A percentile compares a stretch with the other conserved stretches of the same genome.
phyloP scores from a whole-genome alignment of 2,329 filamentous ascomycete species.

The Microdochium nivale region DNA sequence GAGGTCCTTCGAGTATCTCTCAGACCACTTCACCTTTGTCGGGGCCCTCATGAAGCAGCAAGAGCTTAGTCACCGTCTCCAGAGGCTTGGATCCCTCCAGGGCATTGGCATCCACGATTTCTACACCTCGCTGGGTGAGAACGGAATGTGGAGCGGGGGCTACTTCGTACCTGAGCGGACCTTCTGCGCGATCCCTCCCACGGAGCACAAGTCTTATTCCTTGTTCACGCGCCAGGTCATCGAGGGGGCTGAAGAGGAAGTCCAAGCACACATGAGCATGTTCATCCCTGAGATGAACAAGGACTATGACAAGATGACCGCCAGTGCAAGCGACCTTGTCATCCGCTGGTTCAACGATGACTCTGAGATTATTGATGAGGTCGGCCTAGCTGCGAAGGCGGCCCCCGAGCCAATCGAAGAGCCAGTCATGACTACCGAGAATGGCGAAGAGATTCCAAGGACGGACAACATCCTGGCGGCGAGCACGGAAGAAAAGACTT shows the following conservation, averaged over 20 bases:
- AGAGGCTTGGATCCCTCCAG: conserved; percentile 49
- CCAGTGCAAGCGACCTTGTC: conserved; percentile 47
- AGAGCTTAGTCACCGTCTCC: conserved; percentile 61
- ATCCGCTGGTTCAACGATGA: conserved; percentile 47
- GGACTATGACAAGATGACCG: conserved; percentile 55
- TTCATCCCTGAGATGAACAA: conserved; percentile 54
- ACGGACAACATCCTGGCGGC: conserved; percentile 13
- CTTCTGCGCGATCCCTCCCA: conserved; percentile 64
- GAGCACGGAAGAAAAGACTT: neutral
- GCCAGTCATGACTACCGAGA: conserved; percentile 21
- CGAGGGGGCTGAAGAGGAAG: conserved; percentile 58
- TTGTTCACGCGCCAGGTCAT: conserved; percentile 51
- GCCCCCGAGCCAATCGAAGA: conserved; percentile 26
- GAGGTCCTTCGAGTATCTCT: conserved; percentile 68
- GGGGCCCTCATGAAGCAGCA: conserved; percentile 67
- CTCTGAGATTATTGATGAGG: conserved; percentile 34
- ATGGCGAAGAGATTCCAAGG: conserved; percentile 19
- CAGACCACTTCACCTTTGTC: conserved; percentile 78
- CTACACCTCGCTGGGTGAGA: conserved; percentile 68
- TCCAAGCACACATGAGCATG: conserved; percentile 62
- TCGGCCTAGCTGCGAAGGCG: conserved; percentile 33
- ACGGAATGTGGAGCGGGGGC: conserved; percentile 53
- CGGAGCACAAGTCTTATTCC: conserved; percentile 29
- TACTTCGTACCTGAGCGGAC: conserved; percentile 61
- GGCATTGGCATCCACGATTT: conserved; percentile 66